Base-by-base conservation (phyloP, 768 basidiomycete genomes). In the Sarcodon sp. region DNA sequence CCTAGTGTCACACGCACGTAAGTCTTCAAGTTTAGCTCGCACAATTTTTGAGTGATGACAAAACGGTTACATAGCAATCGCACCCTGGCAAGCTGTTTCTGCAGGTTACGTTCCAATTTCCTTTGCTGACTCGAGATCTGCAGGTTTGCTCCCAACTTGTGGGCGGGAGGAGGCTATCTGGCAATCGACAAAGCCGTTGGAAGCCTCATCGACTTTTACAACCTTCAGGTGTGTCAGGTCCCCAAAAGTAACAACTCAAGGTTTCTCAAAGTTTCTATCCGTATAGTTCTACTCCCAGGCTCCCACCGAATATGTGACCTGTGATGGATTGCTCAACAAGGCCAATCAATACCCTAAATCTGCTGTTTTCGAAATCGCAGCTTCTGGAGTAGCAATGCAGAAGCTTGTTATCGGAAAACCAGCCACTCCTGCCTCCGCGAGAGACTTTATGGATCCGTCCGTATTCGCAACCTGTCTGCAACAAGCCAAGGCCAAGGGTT, bases 381-480 rank as follows among this genome's bases (percentile, higher is more conserved):
- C 66, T 7, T 66, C 59, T 44, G 73, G 73, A 7, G 65, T 77
- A 4, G 49, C 68, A 1, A 60, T 70, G 12, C 51, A 67, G 61
- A 77, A 77, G 55, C 65, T 79, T 49, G 71, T 78, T 50, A 76
- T 78, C 51, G 76, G 76, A 0, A 78, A 79, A 58, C 76, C 75
- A 6, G 68, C 64, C 2, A 33, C 59, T 1, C 56, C 55, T 3
- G 70, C 71, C 18, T 72, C 75, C 1, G 66, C 45, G 43, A 75
- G 67, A 33, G 72, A 80, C 7, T 86, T 73, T 63, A 79, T 88
- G 54, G 66, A 63, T 33, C 68, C 80, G 1, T 60, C 69, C 1
- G 73, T 71, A 11, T 66, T 88, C 18, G 72, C 78, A 0, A 60
- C 62, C 2, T 88, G 87, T 57, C 64, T 87, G 31, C 54, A 68